phyloP scores from a whole-genome alignment of 306 rosid species.

The Notholithocarpus densiflorus region DNA sequence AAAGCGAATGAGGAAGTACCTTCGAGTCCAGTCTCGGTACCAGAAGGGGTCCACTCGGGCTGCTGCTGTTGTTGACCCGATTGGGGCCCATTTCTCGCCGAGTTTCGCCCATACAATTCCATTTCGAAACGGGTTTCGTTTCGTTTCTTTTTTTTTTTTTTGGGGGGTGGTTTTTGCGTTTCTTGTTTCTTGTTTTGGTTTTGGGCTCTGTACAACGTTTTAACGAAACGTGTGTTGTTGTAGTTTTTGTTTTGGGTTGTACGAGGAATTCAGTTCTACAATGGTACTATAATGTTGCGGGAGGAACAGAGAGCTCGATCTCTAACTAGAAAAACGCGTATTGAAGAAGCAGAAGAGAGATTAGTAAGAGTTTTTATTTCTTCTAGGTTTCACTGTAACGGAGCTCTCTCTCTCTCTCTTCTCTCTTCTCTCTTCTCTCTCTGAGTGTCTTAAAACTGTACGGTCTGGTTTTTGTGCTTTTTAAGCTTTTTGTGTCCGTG shows the following conservation, averaged over 20 bases:
- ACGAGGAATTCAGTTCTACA: slow-evolving; percentile 12
- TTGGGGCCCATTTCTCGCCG: slow-evolving; percentile 57
- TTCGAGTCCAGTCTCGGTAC: slow-evolving; percentile 51
- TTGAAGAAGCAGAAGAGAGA: slow-evolving; percentile 18
- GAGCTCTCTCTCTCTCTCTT: slow-evolving; percentile 9
- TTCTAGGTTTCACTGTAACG: slow-evolving; percentile 29
- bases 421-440: background rate
- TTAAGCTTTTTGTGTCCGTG: background rate
- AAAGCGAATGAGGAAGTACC: slow-evolving; percentile 30
- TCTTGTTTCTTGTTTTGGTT: slow-evolving; percentile 18
- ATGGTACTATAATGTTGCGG: slow-evolving; percentile 31
- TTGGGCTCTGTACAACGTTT: slow-evolving; percentile 1
- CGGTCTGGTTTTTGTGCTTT: slow-evolving; percentile 34
- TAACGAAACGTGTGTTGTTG: background rate
- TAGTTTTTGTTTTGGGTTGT: background rate
- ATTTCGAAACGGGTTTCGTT: slow-evolving; percentile 20
- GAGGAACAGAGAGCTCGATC: slow-evolving; percentile 38
- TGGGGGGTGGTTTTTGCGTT: background rate
- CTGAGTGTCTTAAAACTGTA: slow-evolving; percentile 24
- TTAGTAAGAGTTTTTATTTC: background rate
- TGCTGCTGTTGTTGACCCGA: slow-evolving; percentile 32
- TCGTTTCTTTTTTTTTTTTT: background rate
- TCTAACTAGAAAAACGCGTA: background rate
- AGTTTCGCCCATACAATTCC: slow-evolving; percentile 69
- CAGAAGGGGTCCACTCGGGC: slow-evolving; percentile 62